Base-by-base conservation (phyloP, 495 filamentous ascomycete species). In the Penicillium manginii region DNA sequence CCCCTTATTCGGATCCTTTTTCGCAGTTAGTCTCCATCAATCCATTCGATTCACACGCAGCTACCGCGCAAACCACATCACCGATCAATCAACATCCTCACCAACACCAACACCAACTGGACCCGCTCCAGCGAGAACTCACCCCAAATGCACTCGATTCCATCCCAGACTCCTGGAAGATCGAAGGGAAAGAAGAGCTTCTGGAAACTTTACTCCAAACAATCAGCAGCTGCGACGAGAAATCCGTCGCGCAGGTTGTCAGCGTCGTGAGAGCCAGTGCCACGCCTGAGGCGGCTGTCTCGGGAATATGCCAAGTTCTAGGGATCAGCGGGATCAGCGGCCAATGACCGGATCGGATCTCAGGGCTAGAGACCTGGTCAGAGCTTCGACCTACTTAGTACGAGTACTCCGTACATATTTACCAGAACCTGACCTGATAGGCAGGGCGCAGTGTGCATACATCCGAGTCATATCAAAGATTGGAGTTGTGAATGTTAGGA, bases 281-380 rank as follows among this genome's bases (percentile, higher is more conserved):
- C 18, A 65, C 72, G 12, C 72, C 72, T n/a, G 72, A 74, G 43
- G 72, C 69, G 8, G 72, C 72, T 17, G 67, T 74, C 15, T 58
- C 65, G 49, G 68, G 68, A 4, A 69, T 74, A 2, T 73, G 67
- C 45, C 61, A 57, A 22, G 60, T 72, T 26, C 45, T 72, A n/a
- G 65, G 68, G 3, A 63, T 69, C 29, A 49, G 64, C n/a, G 49
- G 35, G 10, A 21, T 33, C 40, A 45, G 6, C 18, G 17, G n/a
- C 40, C 15, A 45, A 29, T 29, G 18, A 21, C 40, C 40, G 15
- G 14, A 33, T 11, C 31, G 5, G 11, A 37, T 8, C 35, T 5
- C 35, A n/a, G 14, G 35, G 12, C 35, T 11, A 37, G 15, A n/a
- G 35, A 37, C 35, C 11, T 37, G 35, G 35, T 12, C 35, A 37